Evolutionary conservation across 495 filamentous ascomycete species (phyloP).

Genomic region (Daldinia decipiens): DNA sequence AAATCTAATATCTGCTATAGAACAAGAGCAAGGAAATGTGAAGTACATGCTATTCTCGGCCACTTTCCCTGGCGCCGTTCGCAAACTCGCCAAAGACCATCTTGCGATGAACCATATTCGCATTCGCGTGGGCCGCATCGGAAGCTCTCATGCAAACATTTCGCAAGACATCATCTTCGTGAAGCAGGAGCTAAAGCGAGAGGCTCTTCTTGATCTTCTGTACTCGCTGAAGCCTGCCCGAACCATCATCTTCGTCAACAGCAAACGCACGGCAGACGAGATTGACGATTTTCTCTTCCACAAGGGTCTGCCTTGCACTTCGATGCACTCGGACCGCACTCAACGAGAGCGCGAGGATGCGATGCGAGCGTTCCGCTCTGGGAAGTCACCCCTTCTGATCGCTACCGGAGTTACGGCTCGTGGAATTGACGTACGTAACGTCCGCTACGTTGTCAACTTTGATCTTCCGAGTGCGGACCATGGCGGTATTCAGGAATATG

Average conservation of each 20-base stretch:
- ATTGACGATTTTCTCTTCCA: slow-evolving; percentile 91
- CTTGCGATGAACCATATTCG: slow-evolving; percentile 77
- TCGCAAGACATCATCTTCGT: slow-evolving; percentile 77
- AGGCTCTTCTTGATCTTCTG: slow-evolving; percentile 78
- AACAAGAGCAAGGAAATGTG: slow-evolving; percentile 81
- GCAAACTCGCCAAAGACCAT: slow-evolving; percentile 77
- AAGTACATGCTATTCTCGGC: slow-evolving; percentile 94
- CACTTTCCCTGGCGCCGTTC: slow-evolving; percentile 83
- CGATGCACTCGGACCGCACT: slow-evolving; percentile 86
- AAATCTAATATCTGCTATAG: slow-evolving; percentile 51
- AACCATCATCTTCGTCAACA: slow-evolving; percentile 94
- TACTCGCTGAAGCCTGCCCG: slow-evolving; percentile 72
- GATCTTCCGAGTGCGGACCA: slow-evolving; percentile 75
- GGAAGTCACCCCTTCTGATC: slow-evolving; percentile 79
- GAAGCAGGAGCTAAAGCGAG: slow-evolving; percentile 69
- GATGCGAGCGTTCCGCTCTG: slow-evolving; percentile 83
- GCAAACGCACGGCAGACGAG: slow-evolving; percentile 75
- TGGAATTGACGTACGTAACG: slow-evolving; percentile 87
- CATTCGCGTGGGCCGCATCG: slow-evolving; percentile 85
- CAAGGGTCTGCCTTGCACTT: slow-evolving; percentile 77
- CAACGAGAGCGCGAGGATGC: slow-evolving; percentile 95
- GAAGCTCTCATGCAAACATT: slow-evolving; percentile 81
- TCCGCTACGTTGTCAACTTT: slow-evolving; percentile 93
- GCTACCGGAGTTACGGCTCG: slow-evolving; percentile 87
- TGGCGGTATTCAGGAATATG: slow-evolving; percentile 94